phyloP scores from a whole-genome alignment of 495 filamentous ascomycete genomes.

The Cudoniella acicularis region DNA sequence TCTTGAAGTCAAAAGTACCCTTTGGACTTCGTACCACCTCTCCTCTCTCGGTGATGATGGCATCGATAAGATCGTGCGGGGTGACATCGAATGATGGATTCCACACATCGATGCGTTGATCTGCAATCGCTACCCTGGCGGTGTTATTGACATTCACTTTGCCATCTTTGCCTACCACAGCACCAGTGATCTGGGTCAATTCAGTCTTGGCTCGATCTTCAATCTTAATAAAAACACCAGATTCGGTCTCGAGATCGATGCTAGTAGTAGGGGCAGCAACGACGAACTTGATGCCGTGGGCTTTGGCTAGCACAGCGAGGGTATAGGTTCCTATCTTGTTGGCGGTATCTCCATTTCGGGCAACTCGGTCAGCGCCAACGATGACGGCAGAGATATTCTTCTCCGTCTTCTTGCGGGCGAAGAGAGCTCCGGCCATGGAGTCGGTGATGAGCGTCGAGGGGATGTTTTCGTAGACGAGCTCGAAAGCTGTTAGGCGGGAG shows the following conservation, averaged over 20 bases:
- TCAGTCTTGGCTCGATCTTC: slow-evolving; percentile 80
- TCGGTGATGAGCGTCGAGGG: slow-evolving; percentile 94
- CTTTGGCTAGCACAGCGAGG: slow-evolving; percentile 77
- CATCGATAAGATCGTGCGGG: slow-evolving; percentile 81
- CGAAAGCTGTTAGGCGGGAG: slow-evolving; percentile 89
- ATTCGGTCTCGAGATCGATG: slow-evolving; percentile 77
- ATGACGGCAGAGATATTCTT: slow-evolving; percentile 76
- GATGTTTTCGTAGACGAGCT: slow-evolving; percentile 88
- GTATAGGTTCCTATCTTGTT: slow-evolving; percentile 98
- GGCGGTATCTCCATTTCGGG: slow-evolving; percentile 93
- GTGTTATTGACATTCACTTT: slow-evolving; percentile 47
- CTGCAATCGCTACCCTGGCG: slow-evolving; percentile 75
- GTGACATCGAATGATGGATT: slow-evolving; percentile 97
- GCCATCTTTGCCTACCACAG: slow-evolving; percentile 46
- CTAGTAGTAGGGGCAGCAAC: slow-evolving; percentile 93
- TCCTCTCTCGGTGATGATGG: slow-evolving; percentile 88
- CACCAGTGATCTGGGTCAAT: slow-evolving; percentile 76
- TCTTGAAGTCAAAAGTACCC: slow-evolving; percentile 69
- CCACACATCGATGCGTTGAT: slow-evolving; percentile 80
- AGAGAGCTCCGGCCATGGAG: slow-evolving; percentile 88
- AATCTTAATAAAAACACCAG: slow-evolving; percentile 75
- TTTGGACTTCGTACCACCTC: slow-evolving; percentile 73
- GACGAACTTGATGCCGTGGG: slow-evolving; percentile 89
- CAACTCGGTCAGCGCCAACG: slow-evolving; percentile 92
- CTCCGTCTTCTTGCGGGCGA: slow-evolving; percentile 52